Evolutionary conservation across 2,329 filamentous ascomycete species (phyloP), one percentile per base, ranked within the genome.

Genomic region (Pestalotiopsis sp.): DNA sequence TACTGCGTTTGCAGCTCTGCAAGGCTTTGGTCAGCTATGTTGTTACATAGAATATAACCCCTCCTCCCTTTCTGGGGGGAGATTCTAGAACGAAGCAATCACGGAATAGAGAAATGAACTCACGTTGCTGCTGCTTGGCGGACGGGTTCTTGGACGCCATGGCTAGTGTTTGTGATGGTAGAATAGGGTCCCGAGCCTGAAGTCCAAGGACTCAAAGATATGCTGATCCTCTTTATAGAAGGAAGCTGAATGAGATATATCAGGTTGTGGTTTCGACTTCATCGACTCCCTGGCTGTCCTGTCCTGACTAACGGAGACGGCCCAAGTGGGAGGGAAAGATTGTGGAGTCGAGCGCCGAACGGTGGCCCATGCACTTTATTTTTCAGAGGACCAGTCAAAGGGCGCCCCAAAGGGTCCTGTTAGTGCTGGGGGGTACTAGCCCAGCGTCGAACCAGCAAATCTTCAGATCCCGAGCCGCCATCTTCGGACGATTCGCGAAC

Each of bases 1-100:
- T 96, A 96, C 75, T 93, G 92, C 64, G 86, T 83, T 82, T 96
- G 93, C 73, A 96, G 88, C 79, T 96, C 93, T 96, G 61, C 7
- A 7, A 27, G 23, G 36, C 5, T n/a, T 36, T 13, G 20, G 25
- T 66, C 56, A 70, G 27, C n/a, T 9, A n/a, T 20, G 17, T 52
- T 52, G 11, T 52, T 23, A 20, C 23, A 1, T 23, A 23, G n/a
- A 6, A 14, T 27, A 61, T 27, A 20, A 17, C 20, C 17, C 59
- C 14, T 61, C 59, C 59, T 49, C n/a, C 63, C 38, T 59, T 12
- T 60, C 38, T 64, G n/a, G 31, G 7, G 6, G 31, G 31, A 9
- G 0, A 36, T 9, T 36, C 6, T 9, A 36, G 7, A 36, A 36
- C 7, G 31, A 36, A 27, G 36, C 1, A 49, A n/a, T 36, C 7